Conservation (phyloP, 1,284 basidiomycete genomes). For the Tausonia pullulans region DNA sequence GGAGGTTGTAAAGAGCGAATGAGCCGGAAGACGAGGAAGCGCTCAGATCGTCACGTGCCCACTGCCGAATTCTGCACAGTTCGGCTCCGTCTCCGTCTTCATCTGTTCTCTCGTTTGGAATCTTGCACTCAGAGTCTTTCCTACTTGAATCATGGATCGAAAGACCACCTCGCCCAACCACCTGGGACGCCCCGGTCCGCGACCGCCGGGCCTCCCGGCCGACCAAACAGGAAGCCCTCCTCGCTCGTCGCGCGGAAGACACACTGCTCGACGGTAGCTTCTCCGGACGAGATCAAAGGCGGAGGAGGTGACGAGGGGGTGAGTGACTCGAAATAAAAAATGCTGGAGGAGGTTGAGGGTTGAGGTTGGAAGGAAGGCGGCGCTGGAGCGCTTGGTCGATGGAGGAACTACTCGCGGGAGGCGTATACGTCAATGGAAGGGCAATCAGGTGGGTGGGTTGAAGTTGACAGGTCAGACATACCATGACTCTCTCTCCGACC, state of each 20-base stretch:
- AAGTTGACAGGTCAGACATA: conserved; percentile 27
- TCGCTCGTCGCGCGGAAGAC: conserved; percentile 1
- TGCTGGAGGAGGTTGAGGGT: no score
- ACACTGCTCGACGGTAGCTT: not conserved
- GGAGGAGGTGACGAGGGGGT: not conserved
- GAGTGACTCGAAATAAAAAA: not conserved
- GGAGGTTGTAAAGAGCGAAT: no score
- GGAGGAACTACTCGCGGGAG: not conserved
- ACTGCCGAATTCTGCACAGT: no score
- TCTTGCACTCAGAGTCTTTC: no score
- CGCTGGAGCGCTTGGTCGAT: not conserved
- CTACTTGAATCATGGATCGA: no score
- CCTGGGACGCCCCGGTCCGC: not conserved
- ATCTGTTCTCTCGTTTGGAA: no score
- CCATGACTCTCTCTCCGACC: conserved; percentile 51
- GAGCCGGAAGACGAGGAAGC: no score
- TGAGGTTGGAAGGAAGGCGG: no score
- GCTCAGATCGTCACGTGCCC: no score
- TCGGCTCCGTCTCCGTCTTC: no score
- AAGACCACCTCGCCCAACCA: not conserved
- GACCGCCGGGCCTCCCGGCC: not conserved
- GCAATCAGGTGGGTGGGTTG: no score
- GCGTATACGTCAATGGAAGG: not conserved
- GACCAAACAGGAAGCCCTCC: not conserved
- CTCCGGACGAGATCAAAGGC: not conserved